Conservation (phyloP, 108 stramenopile species). For the Stephanodiscus triporus region DNA sequence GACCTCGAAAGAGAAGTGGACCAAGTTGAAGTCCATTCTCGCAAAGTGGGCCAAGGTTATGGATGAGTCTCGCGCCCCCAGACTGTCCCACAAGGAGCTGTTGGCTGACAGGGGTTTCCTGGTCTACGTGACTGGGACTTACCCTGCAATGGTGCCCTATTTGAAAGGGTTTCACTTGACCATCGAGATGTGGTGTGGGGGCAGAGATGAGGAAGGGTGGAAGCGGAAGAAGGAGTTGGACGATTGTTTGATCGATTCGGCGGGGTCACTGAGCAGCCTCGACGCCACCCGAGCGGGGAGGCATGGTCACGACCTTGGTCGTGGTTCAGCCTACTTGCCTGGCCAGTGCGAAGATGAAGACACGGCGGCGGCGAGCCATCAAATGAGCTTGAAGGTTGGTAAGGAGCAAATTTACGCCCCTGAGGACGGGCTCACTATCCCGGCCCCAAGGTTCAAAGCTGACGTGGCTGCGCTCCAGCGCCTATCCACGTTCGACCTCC, state of each 20-base stretch:
- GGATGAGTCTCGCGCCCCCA: background rate
- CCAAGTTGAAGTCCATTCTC: background rate
- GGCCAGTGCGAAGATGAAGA: background rate
- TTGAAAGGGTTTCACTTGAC: slow-evolving; percentile 57
- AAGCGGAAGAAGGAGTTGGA: slow-evolving; percentile 34
- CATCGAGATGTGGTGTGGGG: slow-evolving; percentile 36
- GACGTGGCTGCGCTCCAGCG: no score
- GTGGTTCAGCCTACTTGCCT: background rate
- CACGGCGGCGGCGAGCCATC: background rate
- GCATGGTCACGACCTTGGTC: background rate
- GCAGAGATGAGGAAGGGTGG: slow-evolving; percentile 53
- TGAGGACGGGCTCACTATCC: background rate
- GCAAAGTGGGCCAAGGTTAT: background rate
- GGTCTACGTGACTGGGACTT: slow-evolving; percentile 47
- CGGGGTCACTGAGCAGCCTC: slow-evolving; percentile 6
- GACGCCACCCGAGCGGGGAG: background rate
- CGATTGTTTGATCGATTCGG: slow-evolving; percentile 30
- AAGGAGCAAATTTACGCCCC: background rate
- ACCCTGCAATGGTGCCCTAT: slow-evolving; percentile 44
- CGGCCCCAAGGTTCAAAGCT: background rate
- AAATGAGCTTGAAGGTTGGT: background rate
- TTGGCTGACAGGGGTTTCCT: slow-evolving; percentile 42
- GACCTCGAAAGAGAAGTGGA: background rate
- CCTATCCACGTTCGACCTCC: no score
- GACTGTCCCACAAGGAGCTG: slow-evolving; percentile 24